Conservation (phyloP, 345 rosid genomes). For the Citrus unshiu region DNA sequence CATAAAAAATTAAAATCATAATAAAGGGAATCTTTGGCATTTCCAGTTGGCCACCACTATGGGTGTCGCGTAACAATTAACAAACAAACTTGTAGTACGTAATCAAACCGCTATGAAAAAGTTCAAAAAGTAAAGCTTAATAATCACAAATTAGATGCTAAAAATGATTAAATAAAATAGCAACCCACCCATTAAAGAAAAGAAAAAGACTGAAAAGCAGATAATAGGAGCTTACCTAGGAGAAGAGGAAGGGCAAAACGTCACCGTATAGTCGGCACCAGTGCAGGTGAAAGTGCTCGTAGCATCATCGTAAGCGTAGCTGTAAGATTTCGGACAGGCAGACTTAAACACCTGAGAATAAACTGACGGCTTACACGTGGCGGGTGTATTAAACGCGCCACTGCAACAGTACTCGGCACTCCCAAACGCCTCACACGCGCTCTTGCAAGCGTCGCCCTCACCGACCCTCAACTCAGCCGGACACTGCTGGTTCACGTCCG, state of each 20-base stretch:
- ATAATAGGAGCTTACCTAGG: constrained; percentile 45
- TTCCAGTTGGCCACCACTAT: not conserved
- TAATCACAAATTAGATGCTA: not conserved
- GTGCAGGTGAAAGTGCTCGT: constrained; percentile 90
- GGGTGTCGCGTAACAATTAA: too few relatives aligned
- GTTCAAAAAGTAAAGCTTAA: not conserved
- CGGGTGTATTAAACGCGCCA: constrained; percentile 85
- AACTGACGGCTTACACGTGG: constrained; percentile 77
- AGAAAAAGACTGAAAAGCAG: not conserved
- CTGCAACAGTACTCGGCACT: constrained; percentile 95
- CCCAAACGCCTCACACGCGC: constrained; percentile 93
- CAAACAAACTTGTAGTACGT: not conserved
- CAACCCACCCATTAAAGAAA: not conserved
- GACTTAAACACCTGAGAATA: constrained; percentile 90
- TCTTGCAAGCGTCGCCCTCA: constrained; percentile 72
- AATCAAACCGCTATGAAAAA: not conserved
- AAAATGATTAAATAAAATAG: not conserved
- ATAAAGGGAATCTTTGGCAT: constrained; percentile 19
- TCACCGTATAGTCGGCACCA: constrained; percentile 84
- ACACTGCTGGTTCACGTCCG: constrained; percentile 76
- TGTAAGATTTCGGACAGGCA: constrained; percentile 89
- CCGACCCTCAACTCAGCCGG: constrained; percentile 70
- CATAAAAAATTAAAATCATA: not conserved
- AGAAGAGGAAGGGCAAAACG: constrained; percentile 84
- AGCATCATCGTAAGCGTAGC: constrained; percentile 92